Evolutionary conservation across 129 eudicot genomes (phyloP), one percentile per base, ranked within the genome.

Genomic region (Pulicaria dysenterica): DNA sequence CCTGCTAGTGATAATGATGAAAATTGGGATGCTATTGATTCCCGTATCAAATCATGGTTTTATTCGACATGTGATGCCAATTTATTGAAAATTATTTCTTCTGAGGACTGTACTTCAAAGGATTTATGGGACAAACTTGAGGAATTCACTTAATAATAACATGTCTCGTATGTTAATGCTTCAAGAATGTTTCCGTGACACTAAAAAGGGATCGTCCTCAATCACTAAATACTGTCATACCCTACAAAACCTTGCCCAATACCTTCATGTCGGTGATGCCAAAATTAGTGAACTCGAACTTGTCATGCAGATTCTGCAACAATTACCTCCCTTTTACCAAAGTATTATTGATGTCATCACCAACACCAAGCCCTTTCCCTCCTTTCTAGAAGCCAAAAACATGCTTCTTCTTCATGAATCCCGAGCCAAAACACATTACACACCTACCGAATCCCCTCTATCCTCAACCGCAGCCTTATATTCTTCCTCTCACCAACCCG

Each of bases 291-390:
- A n/a, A n/a, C n/a, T n/a, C n/a, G n/a, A n/a, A n/a, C n/a, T n/a
- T n/a, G n/a, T n/a, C n/a, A n/a, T n/a, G n/a, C n/a, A n/a, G n/a
- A n/a, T n/a, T n/a, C n/a, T n/a, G n/a, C n/a, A n/a, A n/a, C n/a
- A n/a, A n/a, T n/a, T n/a, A n/a, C n/a, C n/a, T n/a, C n/a, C n/a
- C n/a, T n/a, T n/a, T n/a, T n/a, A n/a, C n/a, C n/a, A n/a, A n/a
- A n/a, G n/a, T n/a, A n/a, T n/a, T n/a, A n/a, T n/a, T n/a, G n/a
- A 48, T 48, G 54, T 48, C 16, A 48, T 48, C 54, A 48, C 54
- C 16, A 48, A 48, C 15, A 48, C 54, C 10, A 48, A 48, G 4
- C 54, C 16, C 10, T 48, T 48, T 48, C 54, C 54, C 10, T n/a
- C n/a, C n/a, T n/a, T n/a, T n/a, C n/a, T n/a, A n/a, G n/a, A n/a